Conservation (phyloP, 2,329 filamentous ascomycete genomes). For the Juglanconis oblonga region DNA sequence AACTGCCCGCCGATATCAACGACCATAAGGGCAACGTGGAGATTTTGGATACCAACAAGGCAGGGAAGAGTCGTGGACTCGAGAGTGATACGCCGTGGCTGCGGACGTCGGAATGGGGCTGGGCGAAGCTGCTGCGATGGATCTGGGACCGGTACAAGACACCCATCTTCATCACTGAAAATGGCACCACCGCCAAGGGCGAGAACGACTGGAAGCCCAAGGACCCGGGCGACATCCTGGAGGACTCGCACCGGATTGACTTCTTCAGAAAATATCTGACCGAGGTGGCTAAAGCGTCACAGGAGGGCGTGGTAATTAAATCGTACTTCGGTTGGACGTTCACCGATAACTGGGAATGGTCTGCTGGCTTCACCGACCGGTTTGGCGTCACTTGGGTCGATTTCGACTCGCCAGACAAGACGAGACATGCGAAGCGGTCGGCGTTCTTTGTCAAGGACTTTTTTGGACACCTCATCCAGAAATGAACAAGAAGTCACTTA, state of each 20-base stretch:
- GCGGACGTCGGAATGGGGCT: conserved; percentile 35
- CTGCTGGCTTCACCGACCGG: conserved; percentile 36
- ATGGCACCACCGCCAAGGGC: conserved; percentile 38
- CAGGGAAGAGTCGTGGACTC: conserved; percentile 29
- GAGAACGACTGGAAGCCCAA: conserved; percentile 32
- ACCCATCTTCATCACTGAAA: conserved; percentile 42
- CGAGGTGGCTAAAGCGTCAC: conserved; percentile 34
- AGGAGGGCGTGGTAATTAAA: conserved; percentile 36
- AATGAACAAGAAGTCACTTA: neutral
- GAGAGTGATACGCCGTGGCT: conserved; percentile 39
- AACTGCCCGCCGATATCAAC: conserved; percentile 32
- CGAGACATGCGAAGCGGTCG: conserved; percentile 32
- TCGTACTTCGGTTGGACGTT: conserved; percentile 42
- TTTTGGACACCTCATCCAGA: conserved; percentile 28
- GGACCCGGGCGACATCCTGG: conserved; percentile 30
- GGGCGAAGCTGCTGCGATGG: conserved; percentile 37
- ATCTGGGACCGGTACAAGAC: conserved; percentile 37
- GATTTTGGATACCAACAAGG: conserved; percentile 33
- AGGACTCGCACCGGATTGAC: conserved; percentile 36
- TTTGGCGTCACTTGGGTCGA: conserved; percentile 41
- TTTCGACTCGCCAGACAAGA: conserved; percentile 33
- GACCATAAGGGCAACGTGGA: conserved; percentile 40
- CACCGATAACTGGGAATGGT: conserved; percentile 43
- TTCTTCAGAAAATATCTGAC: conserved; percentile 37
- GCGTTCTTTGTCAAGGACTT: conserved; percentile 29